Evolutionary conservation across 441 rosid species (phyloP), one percentile per base, ranked within the genome.

Genomic region (California macrophylla): DNA sequence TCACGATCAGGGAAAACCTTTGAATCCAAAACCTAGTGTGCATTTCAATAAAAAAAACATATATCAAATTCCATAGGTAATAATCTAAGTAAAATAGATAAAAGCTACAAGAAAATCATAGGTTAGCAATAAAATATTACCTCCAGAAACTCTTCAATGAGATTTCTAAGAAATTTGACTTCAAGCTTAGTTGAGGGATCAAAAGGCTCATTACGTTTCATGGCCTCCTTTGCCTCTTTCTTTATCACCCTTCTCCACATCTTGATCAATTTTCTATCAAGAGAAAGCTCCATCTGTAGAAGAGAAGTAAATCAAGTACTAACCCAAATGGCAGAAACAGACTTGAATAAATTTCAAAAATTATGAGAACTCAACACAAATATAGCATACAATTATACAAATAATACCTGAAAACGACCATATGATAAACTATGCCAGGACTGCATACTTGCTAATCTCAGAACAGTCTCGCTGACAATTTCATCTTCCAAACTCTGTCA

Each of bases 401-500:
- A 26, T 21, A 69, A 69, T 61, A 88, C 99, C 97, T 90, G 98
- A 81, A 94, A 90, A 72, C 96, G 96, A 66, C 99, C 99, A 80
- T 85, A 90, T 1, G 98, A 92, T 81, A 94, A 85, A 78, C 97
- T 84, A 76, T 87, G 87, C 99, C 98, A 94, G 69, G 92, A 90
- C 60, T 85, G 83, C 66, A 92, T 78, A 77, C 94, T 87, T 69
- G 96, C 98, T 79, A 94, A 77, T 72, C 88, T 85, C 69, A 92
- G 85, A 70, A 85, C 97, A 24, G 84, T 90, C 77, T 87, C 90
- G 52, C 94, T 87, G 63, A 94, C 99, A 75, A 94, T 78, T 64
- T 87, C 91, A 73, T 94, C 99, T 83, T 94, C 99, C 89, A 94
- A 79, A 81, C 99, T 94, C 99, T 94, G 90, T 67, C 65, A 69